Conservation (phyloP, 805 yeast species). For the Schizosaccharomyces osmophilus region DNA sequence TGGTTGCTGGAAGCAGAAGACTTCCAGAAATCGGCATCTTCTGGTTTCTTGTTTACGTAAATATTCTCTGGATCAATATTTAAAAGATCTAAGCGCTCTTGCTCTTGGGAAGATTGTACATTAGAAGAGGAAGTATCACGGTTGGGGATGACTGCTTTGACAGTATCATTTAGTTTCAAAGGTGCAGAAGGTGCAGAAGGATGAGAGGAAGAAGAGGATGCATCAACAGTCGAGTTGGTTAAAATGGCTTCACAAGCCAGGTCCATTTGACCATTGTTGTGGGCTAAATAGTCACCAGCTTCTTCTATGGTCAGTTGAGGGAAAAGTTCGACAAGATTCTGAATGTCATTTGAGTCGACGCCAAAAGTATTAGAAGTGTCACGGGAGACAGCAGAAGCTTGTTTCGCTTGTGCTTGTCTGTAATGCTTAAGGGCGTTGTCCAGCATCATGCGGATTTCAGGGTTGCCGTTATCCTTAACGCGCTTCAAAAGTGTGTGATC, state of each 20-base stretch:
- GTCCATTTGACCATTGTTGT: not conserved
- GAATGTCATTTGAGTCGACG: not conserved
- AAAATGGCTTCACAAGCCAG: not conserved
- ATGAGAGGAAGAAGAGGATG: not conserved
- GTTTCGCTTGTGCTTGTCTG: not conserved
- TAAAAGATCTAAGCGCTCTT: not conserved
- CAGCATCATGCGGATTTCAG: not conserved
- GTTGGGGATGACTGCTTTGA: not conserved
- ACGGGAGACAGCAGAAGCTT: not conserved
- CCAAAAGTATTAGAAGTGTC: not conserved
- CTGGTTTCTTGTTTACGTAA: not conserved
- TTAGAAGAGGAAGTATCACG: not conserved
- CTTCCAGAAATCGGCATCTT: not conserved
- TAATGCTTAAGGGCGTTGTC: not conserved
- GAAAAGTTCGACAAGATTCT: not conserved
- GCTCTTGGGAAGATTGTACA: not conserved
- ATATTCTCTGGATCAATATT: not conserved
- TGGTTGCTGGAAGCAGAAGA: not conserved
- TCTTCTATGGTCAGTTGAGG: not conserved
- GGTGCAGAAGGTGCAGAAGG: not conserved
- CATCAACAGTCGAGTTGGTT: not conserved
- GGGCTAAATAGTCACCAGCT: not conserved
- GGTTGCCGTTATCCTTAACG: not conserved
- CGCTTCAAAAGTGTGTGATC: not conserved
- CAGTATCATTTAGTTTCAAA: not conserved